Base-by-base conservation (phyloP, 2,329 filamentous ascomycete species). In the Aplosporella prunicola region DNA sequence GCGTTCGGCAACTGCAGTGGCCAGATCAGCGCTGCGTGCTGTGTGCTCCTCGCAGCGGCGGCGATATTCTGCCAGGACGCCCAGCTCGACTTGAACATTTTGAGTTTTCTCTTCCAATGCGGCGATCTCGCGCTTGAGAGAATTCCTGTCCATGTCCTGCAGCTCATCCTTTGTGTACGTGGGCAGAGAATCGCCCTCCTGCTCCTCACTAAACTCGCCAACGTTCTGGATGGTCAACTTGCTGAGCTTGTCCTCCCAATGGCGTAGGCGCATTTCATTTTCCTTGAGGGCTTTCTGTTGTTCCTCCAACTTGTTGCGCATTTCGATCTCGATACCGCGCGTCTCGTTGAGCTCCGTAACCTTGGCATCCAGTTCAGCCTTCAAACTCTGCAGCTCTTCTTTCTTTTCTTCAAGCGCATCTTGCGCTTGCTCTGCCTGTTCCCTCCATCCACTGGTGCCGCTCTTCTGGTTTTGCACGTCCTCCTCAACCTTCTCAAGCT, bases 271-370 rank as follows among this genome's bases (percentile, higher is more conserved):
- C 61, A 84, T 88, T 57, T 93, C 79, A 60, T 93, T 94, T 53
- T 96, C 89, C 0, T 66, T 62, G 10, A 96, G 72, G 8, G 80
- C 76, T 63, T 98, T 98, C 47, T 94, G 83, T 57, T 89, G 91
- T 55, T 96, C 89, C 54, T 96, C 91, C 1, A 98, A 78, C 64
- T 93, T 93, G 63, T 96, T 96, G 45, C 84, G 82, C 87, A 96
- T 95, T 61, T 98, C 91, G 43, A 98, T 95, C 60, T 98, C 91
- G 3, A 81, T 69, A 0, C 86, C 88, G 8, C 89, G 77, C 0
- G 82, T 93, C 53, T 86, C 82, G 53, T 96, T 95, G 40, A 96
- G 71, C 56, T 93, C 86, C 0, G 79, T 66, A 2, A 77, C 82
- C 68, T 88, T 93, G 50, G 83, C 79, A 47, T 98, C 89, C 9